These are phyloP conservation scores for Myochromella boudieri DNA, from an alignment of 768 basidiomycete species.

Conservation along the genomic window DNA sequence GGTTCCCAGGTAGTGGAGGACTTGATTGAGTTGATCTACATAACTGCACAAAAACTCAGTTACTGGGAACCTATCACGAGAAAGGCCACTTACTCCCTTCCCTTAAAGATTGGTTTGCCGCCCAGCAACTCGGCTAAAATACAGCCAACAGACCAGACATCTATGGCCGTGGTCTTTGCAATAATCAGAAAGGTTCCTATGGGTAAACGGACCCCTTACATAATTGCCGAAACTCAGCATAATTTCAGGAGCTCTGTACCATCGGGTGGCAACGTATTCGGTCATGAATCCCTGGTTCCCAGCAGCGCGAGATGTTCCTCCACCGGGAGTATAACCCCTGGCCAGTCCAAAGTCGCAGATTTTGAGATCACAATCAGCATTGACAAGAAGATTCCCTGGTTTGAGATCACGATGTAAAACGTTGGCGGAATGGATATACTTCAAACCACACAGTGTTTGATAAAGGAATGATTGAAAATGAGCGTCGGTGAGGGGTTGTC, in stretches of 20 bases:
- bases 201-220: constrained; percentile 43
- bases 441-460: constrained; percentile 96
- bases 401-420: constrained; percentile 97
- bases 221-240: constrained; percentile 98
- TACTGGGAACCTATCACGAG: constrained; percentile 2
- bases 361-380: constrained; percentile 97
- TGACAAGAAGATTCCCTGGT: constrained; percentile 93
- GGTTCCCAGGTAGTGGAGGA: constrained; percentile 96
- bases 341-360: constrained; percentile 99
- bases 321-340: constrained; percentile 86
- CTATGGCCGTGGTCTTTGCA: constrained; percentile 81
- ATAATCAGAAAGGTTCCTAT: constrained; percentile 15
- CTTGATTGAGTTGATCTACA: constrained; percentile 98
- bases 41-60: constrained; percentile 52
- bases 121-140: constrained; percentile 91
- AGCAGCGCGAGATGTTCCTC: constrained; percentile 68
- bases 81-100: constrained; percentile 74
- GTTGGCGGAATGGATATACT: constrained; percentile 97
- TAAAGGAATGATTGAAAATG: constrained; percentile 97
- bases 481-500: constrained; percentile 85
- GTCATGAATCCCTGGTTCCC: constrained; percentile 97
- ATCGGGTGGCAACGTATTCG: constrained; percentile 97
- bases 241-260: constrained; percentile 99
- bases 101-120: constrained; percentile 96
- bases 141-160: constrained; percentile 96